Conservation (phyloP, 495 filamentous ascomycete genomes). For the Massariosphaeria phaeospora region DNA sequence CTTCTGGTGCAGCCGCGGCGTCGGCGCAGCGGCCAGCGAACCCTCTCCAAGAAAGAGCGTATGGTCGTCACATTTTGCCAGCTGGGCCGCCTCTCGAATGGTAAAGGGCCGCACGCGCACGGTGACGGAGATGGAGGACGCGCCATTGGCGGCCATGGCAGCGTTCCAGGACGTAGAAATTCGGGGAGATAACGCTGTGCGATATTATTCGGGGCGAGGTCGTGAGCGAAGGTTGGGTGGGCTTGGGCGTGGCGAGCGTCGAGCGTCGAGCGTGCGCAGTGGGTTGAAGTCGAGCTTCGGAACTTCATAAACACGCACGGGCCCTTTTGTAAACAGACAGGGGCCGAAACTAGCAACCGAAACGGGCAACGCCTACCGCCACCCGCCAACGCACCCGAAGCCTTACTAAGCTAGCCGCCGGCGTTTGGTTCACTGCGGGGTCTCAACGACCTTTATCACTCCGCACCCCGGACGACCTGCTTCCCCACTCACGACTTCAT, state of each 20-base stretch:
- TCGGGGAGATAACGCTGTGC: not conserved
- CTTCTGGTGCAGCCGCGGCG: constrained; percentile 78
- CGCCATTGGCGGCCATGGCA: constrained; percentile 47
- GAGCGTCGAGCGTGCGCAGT: too few relatives aligned
- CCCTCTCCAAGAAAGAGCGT: constrained; percentile 93
- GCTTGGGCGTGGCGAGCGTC: too few relatives aligned
- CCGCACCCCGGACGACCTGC: too few relatives aligned
- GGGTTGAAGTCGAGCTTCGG: not conserved
- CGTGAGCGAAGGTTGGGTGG: constrained; percentile 4
- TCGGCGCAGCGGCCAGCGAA: constrained; percentile 75
- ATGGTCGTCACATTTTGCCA: constrained; percentile 74
- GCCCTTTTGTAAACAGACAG: too few relatives aligned
- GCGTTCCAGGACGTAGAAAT: not conserved
- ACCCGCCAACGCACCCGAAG: too few relatives aligned
- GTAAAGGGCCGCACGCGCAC: constrained; percentile 95
- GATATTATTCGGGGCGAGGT: not conserved
- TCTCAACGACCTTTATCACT: too few relatives aligned
- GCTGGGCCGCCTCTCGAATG: constrained; percentile 63
- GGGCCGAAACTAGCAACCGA: too few relatives aligned
- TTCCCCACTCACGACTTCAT: too few relatives aligned
- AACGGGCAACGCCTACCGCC: too few relatives aligned
- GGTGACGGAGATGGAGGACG: constrained; percentile 68
- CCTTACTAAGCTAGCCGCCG: too few relatives aligned
- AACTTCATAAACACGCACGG: not conserved
- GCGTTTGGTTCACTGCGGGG: too few relatives aligned